Evolutionary conservation across 495 filamentous ascomycete genomes (phyloP).

Genomic region (Hyaloscypha bicolor): DNA sequence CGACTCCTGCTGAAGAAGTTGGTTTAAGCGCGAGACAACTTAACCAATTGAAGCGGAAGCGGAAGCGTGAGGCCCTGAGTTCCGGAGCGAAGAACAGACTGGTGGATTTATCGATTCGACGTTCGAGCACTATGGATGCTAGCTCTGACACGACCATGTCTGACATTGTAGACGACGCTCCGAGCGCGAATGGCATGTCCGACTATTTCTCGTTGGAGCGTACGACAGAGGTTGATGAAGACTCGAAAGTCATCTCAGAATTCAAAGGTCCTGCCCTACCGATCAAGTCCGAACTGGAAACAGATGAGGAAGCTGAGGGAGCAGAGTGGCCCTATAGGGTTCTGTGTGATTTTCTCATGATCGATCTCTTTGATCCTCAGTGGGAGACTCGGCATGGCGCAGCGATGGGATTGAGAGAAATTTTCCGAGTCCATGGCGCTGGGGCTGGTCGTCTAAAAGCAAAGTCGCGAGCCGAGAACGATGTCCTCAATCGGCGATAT

Average conservation of each 20-base stretch:
- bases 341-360: conserved; percentile 87
- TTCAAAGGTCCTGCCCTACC: conserved; percentile 78
- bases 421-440: conserved; percentile 86
- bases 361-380: conserved; percentile 89
- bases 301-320: conserved; percentile 73
- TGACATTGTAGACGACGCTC: conserved; percentile 59
- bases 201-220: conserved; percentile 91
- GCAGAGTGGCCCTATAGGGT: conserved; percentile 93
- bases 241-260: conserved; percentile 89
- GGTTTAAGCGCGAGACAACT: conserved; percentile 87
- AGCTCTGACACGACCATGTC: conserved; percentile 56
- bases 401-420: conserved; percentile 91
- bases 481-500: conserved; percentile 78
- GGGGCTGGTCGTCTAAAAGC: conserved; percentile 83
- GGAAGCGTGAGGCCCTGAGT: conserved; percentile 80
- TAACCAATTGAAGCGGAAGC: conserved; percentile 90
- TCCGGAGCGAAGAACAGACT: conserved; percentile 83
- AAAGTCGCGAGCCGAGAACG: conserved; percentile 72
- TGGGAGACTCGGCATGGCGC: conserved; percentile 99
- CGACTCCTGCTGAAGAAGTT: conserved; percentile 29
- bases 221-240: conserved; percentile 72
- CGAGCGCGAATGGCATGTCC: conserved; percentile 46
- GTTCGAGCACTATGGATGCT: conserved; percentile 66
- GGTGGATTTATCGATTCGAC: conserved; percentile 78
- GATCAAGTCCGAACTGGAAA: conserved; percentile 64